Conservation (phyloP, 1,284 basidiomycete genomes). For the Nidula niveotomentosa region DNA sequence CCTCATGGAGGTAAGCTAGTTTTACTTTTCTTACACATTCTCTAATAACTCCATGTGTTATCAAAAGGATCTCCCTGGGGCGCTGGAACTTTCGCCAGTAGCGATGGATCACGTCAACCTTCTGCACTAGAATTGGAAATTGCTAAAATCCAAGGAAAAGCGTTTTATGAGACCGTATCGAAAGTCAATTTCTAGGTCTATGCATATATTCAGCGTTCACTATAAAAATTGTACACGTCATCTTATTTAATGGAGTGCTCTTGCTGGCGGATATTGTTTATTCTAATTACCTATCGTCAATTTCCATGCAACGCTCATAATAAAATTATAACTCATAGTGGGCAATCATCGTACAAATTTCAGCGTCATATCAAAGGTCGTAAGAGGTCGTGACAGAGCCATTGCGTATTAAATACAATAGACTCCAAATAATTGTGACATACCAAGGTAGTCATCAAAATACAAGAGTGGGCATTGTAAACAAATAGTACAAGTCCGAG, state of each 20-base stretch:
- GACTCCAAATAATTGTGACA: too few species aligned
- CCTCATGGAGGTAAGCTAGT: conserved; percentile 66
- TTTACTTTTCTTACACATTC: not conserved
- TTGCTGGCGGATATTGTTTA: not conserved
- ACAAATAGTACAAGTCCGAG: too few species aligned
- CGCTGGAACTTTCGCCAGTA: conserved; percentile 1
- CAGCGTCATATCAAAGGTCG: too few species aligned
- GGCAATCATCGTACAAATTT: too few species aligned
- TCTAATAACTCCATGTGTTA: not conserved
- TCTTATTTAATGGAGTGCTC: not conserved
- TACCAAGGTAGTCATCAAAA: too few species aligned
- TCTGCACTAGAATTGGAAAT: conserved; percentile 3
- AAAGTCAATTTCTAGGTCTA: not conserved
- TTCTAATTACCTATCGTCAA: too few species aligned
- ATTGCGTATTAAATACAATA: too few species aligned
- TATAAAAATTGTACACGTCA: too few species aligned
- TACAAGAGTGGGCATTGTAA: too few species aligned
- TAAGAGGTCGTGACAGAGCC: too few species aligned
- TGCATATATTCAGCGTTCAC: not conserved
- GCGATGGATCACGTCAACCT: conserved; percentile 2
- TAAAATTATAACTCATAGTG: too few species aligned
- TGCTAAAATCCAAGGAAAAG: conserved; percentile 1
- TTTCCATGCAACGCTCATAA: too few species aligned
- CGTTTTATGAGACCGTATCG: not conserved
- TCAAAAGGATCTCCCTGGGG: conserved; percentile 2